Conservation (phyloP, 179 eudicot species). For the Monotropa hypopitys region DNA sequence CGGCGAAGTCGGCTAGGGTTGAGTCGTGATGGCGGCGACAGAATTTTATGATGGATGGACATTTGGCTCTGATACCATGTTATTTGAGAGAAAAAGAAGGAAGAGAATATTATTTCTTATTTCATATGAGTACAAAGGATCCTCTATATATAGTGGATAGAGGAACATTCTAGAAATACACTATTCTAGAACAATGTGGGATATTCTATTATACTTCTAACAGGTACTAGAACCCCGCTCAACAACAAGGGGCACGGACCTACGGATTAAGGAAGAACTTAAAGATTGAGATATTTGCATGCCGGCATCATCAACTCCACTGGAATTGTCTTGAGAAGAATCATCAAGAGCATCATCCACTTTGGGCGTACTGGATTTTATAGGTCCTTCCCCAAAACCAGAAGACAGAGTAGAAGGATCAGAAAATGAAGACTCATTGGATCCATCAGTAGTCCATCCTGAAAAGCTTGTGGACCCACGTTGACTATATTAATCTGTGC, state of each 20-base stretch:
- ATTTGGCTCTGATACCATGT: no score
- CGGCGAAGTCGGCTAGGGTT: no score
- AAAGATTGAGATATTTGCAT: conserved; percentile 14
- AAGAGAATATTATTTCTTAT: no score
- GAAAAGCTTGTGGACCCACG: conserved; percentile 19
- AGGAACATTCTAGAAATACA: no score
- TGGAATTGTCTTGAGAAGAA: conserved; percentile 13
- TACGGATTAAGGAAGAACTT: conserved; percentile 8
- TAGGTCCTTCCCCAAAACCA: conserved; percentile 62
- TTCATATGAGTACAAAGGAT: no score
- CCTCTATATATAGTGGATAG: no score
- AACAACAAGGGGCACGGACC: conserved; percentile 2
- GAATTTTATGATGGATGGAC: no score
- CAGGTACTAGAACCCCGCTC: not conserved
- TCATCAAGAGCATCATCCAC: conserved; percentile 16
- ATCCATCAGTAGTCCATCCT: conserved; percentile 23
- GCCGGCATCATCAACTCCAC: conserved; percentile 15
- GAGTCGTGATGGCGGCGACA: no score
- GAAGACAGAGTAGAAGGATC: conserved; percentile 38
- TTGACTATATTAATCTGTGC: conserved; percentile 15
- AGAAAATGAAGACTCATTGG: conserved; percentile 26
- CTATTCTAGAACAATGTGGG: no score
- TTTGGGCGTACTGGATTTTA: conserved; percentile 23
- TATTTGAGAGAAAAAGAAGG: no score
- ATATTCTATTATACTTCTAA: no score